phyloP scores from a whole-genome alignment of 129 eudicot species.

The Helichrysum umbraculigerum region DNA sequence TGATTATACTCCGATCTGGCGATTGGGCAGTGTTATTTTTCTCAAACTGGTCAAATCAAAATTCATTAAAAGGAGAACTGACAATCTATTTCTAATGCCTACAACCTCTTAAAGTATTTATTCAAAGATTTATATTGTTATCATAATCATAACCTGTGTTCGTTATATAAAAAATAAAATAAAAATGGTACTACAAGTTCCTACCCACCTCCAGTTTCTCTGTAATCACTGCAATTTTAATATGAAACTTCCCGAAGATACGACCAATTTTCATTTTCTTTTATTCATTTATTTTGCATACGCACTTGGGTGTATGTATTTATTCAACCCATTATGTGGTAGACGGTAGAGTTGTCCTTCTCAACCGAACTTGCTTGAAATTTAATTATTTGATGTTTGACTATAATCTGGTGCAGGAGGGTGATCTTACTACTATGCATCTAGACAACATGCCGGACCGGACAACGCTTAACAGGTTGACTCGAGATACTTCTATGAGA shows the following conservation, averaged over 20 bases:
- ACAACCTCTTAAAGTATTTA: neutral
- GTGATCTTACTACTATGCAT: conserved; percentile 39
- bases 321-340: neutral
- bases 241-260: neutral
- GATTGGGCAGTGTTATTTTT: neutral
- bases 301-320: neutral
- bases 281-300: neutral
- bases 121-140: too few species aligned
- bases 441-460: conserved; percentile 33
- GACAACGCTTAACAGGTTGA: conserved; percentile 20
- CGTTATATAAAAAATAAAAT: too few species aligned
- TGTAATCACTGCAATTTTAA: too few species aligned
- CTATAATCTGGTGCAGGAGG: conserved; percentile 43
- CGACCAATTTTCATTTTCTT: neutral
- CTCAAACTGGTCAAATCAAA: too few species aligned
- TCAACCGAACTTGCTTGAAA: neutral
- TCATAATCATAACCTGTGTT: neutral
- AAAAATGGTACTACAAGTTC: too few species aligned
- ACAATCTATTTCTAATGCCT: too few species aligned
- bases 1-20: too few species aligned
- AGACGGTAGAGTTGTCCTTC: neutral
- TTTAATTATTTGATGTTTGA: conserved; percentile 6
- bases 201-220: too few species aligned
- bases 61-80: too few species aligned
- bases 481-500: conserved; percentile 30